A percentile compares a stretch with the other conserved stretches of the same genome.
Evolutionary conservation across 495 filamentous ascomycete species (phyloP).

Genomic region (Neurospora sp.): DNA sequence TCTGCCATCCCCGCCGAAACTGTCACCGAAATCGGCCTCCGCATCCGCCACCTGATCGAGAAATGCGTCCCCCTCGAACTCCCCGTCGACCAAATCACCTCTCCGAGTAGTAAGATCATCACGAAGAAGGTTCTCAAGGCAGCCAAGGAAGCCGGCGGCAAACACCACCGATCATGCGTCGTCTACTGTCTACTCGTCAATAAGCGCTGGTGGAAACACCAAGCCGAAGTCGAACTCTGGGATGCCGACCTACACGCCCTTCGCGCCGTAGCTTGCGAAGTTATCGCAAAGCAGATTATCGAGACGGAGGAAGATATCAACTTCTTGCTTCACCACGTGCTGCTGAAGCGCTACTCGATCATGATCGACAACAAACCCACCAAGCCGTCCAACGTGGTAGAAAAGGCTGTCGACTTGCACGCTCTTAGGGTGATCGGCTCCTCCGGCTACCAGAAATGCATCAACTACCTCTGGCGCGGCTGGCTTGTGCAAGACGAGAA

Average conservation of each 20-base stretch:
- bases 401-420: constrained; percentile 87
- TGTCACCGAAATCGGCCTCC: constrained; percentile 80
- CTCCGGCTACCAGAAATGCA: constrained; percentile 90
- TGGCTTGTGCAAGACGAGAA: constrained; percentile 94
- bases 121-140: constrained; percentile 67
- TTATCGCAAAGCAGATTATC: constrained; percentile 91
- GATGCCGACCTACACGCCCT: constrained; percentile 75
- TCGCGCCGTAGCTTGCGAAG: constrained; percentile 77
- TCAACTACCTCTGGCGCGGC: constrained; percentile 83
- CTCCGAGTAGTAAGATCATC: constrained; percentile 74
- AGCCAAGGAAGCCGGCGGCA: constrained; percentile 68
- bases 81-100: constrained; percentile 57
- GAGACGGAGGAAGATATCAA: constrained; percentile 67
- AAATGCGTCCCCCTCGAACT: constrained; percentile 81
- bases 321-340: constrained; percentile 65
- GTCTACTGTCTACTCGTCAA: constrained; percentile 78
- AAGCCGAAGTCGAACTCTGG: constrained; percentile 76
- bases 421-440: constrained; percentile 78
- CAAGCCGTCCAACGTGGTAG: constrained; percentile 71
- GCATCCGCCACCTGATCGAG: constrained; percentile 85
- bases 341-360: constrained; percentile 89
- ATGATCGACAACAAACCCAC: constrained; percentile 61
- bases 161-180: constrained; percentile 65
- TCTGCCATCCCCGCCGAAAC: constrained; percentile 56
- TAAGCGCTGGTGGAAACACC: constrained; percentile 81